Conservation (phyloP, 805 yeast genomes). For the Lipomyces sp. region DNA sequence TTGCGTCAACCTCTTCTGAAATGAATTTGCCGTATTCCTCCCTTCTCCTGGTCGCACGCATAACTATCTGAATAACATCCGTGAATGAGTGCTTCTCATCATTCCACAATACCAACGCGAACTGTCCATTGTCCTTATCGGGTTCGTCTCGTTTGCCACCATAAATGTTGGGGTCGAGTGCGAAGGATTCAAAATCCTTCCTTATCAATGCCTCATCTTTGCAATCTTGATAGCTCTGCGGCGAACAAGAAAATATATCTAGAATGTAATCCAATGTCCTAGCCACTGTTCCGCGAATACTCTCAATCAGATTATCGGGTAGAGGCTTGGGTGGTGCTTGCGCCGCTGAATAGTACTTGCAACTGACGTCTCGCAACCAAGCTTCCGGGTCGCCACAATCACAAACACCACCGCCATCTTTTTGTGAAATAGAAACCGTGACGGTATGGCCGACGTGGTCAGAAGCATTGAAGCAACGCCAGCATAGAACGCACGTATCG, state of each 20-base stretch:
- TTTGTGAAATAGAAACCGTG: constrained; percentile 61
- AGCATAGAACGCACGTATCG: constrained; percentile 83
- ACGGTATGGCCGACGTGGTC: constrained; percentile 76
- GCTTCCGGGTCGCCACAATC: constrained; percentile 92
- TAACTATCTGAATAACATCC: constrained; percentile 72
- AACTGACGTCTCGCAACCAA: constrained; percentile 61
- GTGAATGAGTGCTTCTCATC: constrained; percentile 77
- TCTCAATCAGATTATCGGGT: constrained; percentile 52
- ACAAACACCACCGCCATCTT: constrained; percentile 75
- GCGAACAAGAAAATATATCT: constrained; percentile 52
- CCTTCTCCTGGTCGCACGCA: constrained; percentile 65
- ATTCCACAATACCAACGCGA: constrained; percentile 63
- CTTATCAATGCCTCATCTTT: constrained; percentile 18
- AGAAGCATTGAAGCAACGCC: constrained; percentile 70
- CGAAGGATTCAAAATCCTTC: constrained; percentile 39
- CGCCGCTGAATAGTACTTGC: constrained; percentile 50
- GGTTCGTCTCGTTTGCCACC: constrained; percentile 45
- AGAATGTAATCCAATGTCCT: constrained; percentile 61
- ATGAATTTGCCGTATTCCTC: constrained; percentile 74
- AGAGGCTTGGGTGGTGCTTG: constrained; percentile 43
- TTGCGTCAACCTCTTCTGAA: constrained; percentile 61
- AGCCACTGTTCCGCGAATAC: constrained; percentile 53
- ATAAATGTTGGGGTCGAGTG: constrained; percentile 53
- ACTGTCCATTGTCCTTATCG: constrained; percentile 29
- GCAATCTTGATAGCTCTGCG: constrained; percentile 35